Evolutionary conservation across 192 early-diverging fungal species (phyloP), one percentile per base, ranked within the genome.

Genomic region (Backusella australiensis): DNA sequence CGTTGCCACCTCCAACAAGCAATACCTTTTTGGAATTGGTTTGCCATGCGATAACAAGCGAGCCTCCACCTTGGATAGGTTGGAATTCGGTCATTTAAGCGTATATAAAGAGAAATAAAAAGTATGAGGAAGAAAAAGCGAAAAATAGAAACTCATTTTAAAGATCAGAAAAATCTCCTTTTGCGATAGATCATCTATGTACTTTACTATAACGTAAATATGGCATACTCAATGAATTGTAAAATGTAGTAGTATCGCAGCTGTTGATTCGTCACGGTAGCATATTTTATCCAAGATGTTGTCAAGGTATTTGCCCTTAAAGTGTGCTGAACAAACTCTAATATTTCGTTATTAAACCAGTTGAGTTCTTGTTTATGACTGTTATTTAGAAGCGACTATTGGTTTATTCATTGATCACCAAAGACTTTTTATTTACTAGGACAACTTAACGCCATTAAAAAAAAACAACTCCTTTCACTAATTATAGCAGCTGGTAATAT

Each of bases 1-100:
- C 94, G 74, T 89, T 85, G 6, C 93, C 94, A 53, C 95, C 95
- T 46, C 96, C 96, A 1, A 98, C 93, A 67, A 98, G 91, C n/a
- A 98, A 82, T 36, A 97, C 90, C n/a, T 90, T 84, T 75, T 91
- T 91, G 0, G 83, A 79, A 68, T 86, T 87, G 53, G 91, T 90
- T 75, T 94, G 91, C 88, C 90, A 96, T 56, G 93, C 96, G 0
- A 97, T 87, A 32, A 98, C 84, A 23, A 98, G 86, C 2, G 95
- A 96, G 1, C 91, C 95, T 1, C 93, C 93, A 53, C 87, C 84
- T 49, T 85, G 78, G 42, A 90, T 87, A 2, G 77, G 79, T 63
- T 79, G 35, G 34, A 49, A 49, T 34, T 63, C 56, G 0, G 56
- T 63, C 56, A 63, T 63, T 63, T 23, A 26, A 23, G 7, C 12